A percentile compares a stretch with the other conserved stretches of the same genome.
Conservation (phyloP, 495 filamentous ascomycete genomes). For the Darksidea phi region DNA sequence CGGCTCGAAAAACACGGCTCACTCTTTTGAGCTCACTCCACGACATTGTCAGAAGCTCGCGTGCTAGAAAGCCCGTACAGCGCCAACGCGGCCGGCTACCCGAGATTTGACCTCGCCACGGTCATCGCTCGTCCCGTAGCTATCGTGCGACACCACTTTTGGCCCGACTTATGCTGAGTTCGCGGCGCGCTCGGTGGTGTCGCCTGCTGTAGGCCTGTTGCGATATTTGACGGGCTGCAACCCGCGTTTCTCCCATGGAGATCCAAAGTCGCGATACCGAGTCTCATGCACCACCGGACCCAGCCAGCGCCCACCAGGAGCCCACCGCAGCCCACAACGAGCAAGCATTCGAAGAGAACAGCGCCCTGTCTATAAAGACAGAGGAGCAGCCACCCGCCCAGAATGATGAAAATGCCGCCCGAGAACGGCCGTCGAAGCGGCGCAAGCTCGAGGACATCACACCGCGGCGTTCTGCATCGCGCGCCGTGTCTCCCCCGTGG, state of each 20-base stretch:
- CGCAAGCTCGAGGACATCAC: constrained; percentile 62
- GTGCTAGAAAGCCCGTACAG: constrained; percentile 41
- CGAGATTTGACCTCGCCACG: constrained; percentile 55
- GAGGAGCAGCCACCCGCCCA: constrained; percentile 13
- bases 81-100: constrained; percentile 10
- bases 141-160: constrained; percentile 66
- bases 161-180: constrained; percentile 59
- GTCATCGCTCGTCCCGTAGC: constrained; percentile 52
- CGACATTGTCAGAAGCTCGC: constrained; percentile 18
- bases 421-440: constrained; percentile 66
- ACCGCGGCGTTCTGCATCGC: constrained; percentile 50
- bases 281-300: constrained; percentile 13
- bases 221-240: constrained; percentile 9
- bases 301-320: constrained; percentile 12
- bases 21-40: constrained; percentile 21
- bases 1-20: background rate
- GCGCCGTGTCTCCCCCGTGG: constrained; percentile 81
- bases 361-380: constrained; percentile 6
- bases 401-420: constrained; percentile 43
- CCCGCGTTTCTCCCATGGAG: constrained; percentile 12
- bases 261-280: constrained; percentile 26
- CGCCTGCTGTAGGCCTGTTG: constrained; percentile 2
- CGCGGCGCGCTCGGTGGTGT: constrained; percentile 66
- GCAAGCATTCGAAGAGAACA: constrained; percentile 3
- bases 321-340: constrained; percentile 10